Evolutionary conservation across 192 early-diverging fungal species (phyloP), one percentile per base, ranked within the genome.

Genomic region (Podila epicladia): DNA sequence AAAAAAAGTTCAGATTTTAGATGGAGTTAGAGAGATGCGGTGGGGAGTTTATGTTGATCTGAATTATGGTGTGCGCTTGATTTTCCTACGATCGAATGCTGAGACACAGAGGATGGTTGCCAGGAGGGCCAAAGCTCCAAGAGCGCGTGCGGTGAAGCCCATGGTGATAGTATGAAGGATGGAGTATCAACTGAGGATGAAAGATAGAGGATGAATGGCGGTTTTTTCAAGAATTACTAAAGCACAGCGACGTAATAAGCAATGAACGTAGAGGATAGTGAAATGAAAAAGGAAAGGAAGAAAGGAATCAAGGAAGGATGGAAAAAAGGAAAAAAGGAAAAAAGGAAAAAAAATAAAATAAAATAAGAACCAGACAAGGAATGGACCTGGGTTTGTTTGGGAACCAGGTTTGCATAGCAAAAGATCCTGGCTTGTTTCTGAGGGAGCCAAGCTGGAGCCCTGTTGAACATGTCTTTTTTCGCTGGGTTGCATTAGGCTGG

Each of bases 81-180:
- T 45, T 12, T 55, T 3, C 69, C 31, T 77, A 71, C 75, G 57
- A 62, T 77, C 64, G 28, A 78, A 71, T 19, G 75, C 75, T 9
- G 64, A 60, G 32, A 71, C 69, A 24, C 69, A 67, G 62, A 38
- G 55, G 17, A 77, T 31, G 8, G 49, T 53, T 1, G 68, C 64
- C 12, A 66, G 13, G 35, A 65, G 29, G 7, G 29, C 31, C 7
- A 77, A 28, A 26, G 58, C 37, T 35, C 53, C 67, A 62, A 76
- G 33, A 33, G 41, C 53, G 53, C 67, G 67, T 24, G 63, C 51
- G 15, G 15, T 41, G 51, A 62, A 59, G 12, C 28, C 57, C 20
- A 70, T 60, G 62, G 65, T 66, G 28, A n/a, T 1, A 20, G 41
- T 53, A 13, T 55, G 24, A 20, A 38, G 20, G 35, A 22, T 51